phyloP scores from a whole-genome alignment of 1,139 yeast genomes.

The Wickerhamomyces sp. region DNA sequence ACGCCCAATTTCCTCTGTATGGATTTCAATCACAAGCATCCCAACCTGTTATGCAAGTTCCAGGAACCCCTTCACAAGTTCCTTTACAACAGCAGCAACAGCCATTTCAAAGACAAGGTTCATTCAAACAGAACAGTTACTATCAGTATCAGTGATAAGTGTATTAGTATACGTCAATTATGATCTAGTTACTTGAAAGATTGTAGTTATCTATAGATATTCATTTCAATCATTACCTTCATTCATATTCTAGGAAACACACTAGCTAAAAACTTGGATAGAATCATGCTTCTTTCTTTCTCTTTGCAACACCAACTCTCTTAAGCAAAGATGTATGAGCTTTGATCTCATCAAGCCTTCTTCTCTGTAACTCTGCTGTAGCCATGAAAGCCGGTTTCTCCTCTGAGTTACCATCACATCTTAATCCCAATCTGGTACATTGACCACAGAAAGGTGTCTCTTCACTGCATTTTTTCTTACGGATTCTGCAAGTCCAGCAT shows the following conservation, averaged over 20 bases:
- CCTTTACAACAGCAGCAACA: conserved; percentile 3
- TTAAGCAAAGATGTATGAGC: conserved; percentile 31
- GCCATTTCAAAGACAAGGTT: background rate
- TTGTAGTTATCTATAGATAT: no score
- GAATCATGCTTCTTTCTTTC: background rate
- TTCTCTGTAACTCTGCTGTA: conserved; percentile 33
- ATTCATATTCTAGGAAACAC: no score
- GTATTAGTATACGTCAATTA: background rate
- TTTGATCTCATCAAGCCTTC: conserved; percentile 47
- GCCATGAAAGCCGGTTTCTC: conserved; percentile 53
- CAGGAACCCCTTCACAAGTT: conserved; percentile 2
- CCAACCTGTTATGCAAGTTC: conserved; percentile 3
- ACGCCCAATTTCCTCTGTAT: background rate
- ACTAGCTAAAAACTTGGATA: no score
- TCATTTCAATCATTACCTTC: no score
- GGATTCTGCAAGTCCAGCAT: conserved; percentile 65
- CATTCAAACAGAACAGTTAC: background rate
- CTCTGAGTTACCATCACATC: conserved; percentile 45
- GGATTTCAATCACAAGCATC: background rate
- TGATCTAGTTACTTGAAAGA: background rate
- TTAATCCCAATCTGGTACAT: conserved; percentile 45
- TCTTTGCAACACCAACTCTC: conserved; percentile 16
- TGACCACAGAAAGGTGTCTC: conserved; percentile 52
- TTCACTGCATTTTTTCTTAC: conserved; percentile 64
- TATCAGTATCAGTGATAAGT: background rate